These are phyloP conservation scores for Blastobotrys aristatus DNA, from an alignment of 1,139 yeast species.

Conservation along the genomic window DNA sequence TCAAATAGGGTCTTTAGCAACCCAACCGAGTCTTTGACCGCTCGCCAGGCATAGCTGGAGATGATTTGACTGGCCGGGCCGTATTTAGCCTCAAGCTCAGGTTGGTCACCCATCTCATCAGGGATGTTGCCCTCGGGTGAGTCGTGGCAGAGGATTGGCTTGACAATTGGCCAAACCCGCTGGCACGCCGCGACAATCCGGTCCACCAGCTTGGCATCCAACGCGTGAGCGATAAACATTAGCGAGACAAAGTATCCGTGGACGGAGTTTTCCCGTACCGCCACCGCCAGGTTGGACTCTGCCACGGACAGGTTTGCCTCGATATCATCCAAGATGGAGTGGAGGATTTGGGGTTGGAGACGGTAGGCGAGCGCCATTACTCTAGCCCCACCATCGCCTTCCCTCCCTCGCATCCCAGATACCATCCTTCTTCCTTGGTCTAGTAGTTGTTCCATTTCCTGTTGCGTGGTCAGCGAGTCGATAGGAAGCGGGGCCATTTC, in stretches of 20 bases:
- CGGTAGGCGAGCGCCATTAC: slow-evolving; percentile 46
- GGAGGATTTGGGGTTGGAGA: slow-evolving; percentile 21
- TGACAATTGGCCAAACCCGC: slow-evolving; percentile 50
- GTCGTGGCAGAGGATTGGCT: slow-evolving; percentile 57
- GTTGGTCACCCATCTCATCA: slow-evolving; percentile 39
- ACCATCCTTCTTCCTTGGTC: slow-evolving; percentile 44
- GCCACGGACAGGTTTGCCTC: slow-evolving; percentile 31
- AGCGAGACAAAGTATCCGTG: slow-evolving; percentile 66
- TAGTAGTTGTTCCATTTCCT: slow-evolving; percentile 33
- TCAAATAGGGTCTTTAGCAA: slow-evolving; percentile 45
- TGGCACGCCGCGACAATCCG: slow-evolving; percentile 30
- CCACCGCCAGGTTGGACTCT: slow-evolving; percentile 35
- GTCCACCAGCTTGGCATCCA: slow-evolving; percentile 14
- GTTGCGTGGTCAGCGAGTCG: slow-evolving; percentile 23
- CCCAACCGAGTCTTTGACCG: slow-evolving; percentile 68
- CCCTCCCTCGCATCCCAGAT: slow-evolving; percentile 57
- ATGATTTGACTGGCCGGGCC: slow-evolving; percentile 59
- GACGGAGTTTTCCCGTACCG: slow-evolving; percentile 46
- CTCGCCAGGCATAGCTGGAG: slow-evolving; percentile 77
- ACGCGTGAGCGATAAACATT: slow-evolving; percentile 35
- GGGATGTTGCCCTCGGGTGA: slow-evolving; percentile 62
- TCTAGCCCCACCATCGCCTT: slow-evolving; percentile 79
- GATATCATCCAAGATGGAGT: slow-evolving; percentile 23
- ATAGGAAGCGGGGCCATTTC: slow-evolving; percentile 42
- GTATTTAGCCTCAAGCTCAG: slow-evolving; percentile 37